Base-by-base conservation (phyloP, 192 early-diverging fungal genomes). In the Obelidium mucronatum region DNA sequence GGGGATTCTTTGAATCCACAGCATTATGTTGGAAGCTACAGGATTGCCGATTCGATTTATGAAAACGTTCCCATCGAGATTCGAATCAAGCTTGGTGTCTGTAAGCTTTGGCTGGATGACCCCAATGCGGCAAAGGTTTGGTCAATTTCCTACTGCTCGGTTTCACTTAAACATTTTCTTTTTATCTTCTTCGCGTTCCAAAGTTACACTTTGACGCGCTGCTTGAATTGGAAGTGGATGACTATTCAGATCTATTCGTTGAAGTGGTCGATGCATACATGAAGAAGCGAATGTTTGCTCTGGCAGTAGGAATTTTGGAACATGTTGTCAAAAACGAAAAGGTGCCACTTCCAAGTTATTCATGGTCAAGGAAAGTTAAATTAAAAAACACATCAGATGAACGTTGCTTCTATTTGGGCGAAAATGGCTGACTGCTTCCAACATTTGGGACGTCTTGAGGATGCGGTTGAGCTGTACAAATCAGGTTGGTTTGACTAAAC, bases 21-120 rank as follows among this genome's bases (percentile, higher is more conserved):
- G 48, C 39, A 28, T 40, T 35, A 65, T 61, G 73, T 39, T 59
- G n/a, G n/a, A n/a, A n/a, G n/a, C n/a, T 42, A 56, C 36, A 4
- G 48, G 35, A 19, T 78, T 17, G 61, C 28, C 5, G 11, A 24
- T 11, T 8, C 55, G 55, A 58, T 8, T 31, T 73, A 74, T 51
- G 76, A 74, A 56, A 63, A 73, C 6, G 80, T 97, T 35, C 96
- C 96, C 0, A 77, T 96, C 0, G 95, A 98, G 80, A 83, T 99
- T 59, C 90, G 94, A 26, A 89, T 93, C 60, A 93, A 93, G 77
- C 86, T 96, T 33, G 97, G 94, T 1, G 90, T 94, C 28, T 92
- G 90, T 72, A 87, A 95, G 35, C 53, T 97, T 37, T 82, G 86
- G 77, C 63, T 95, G 36, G 93, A 88, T 40, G 84, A 93, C 51